Evolutionary conservation across 139 green algal species (phyloP).

Genomic region (Picochlorum sp.): DNA sequence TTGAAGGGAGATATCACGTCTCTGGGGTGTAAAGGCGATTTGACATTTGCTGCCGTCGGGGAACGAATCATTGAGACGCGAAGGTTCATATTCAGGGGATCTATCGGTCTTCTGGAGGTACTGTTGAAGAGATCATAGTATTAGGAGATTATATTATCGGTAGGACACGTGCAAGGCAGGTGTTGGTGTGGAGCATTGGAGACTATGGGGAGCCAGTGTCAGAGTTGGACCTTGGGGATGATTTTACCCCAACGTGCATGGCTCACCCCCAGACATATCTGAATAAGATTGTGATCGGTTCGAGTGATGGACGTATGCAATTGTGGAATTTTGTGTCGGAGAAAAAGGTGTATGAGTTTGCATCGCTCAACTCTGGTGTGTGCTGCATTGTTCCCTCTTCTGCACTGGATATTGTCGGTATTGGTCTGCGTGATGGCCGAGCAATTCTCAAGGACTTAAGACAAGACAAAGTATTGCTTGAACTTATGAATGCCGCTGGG

Average conservation of each 20-base stretch:
- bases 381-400: constrained; percentile 61
- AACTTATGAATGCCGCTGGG: constrained; percentile 63
- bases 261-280: constrained; percentile 94
- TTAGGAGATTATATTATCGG: constrained; percentile 75
- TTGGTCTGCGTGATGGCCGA: constrained; percentile 80
- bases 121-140: constrained; percentile 62
- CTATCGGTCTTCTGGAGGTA: constrained; percentile 29
- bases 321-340: constrained; percentile 83
- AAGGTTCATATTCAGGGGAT: constrained; percentile 45
- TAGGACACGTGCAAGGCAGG: constrained; percentile 45
- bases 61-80: constrained; percentile 60
- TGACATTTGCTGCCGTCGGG: constrained; percentile 80
- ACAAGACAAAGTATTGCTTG: constrained; percentile 48
- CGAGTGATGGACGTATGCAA: constrained; percentile 60
- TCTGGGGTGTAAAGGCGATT: constrained; percentile 60
- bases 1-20: constrained; percentile 57
- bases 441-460: constrained; percentile 78
- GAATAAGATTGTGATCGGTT: constrained; percentile 88
- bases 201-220: constrained; percentile 40
- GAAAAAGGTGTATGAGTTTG: constrained; percentile 67
- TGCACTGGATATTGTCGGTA: constrained; percentile 85
- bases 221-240: constrained; percentile 21
- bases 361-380: constrained; percentile 45
- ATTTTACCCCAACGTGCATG: constrained; percentile 75
- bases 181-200: constrained; percentile 68